Evolutionary conservation across 148 eudicot genomes (phyloP), one percentile per base, ranked within the genome.

Genomic region (Fagopyrum esculentum): DNA sequence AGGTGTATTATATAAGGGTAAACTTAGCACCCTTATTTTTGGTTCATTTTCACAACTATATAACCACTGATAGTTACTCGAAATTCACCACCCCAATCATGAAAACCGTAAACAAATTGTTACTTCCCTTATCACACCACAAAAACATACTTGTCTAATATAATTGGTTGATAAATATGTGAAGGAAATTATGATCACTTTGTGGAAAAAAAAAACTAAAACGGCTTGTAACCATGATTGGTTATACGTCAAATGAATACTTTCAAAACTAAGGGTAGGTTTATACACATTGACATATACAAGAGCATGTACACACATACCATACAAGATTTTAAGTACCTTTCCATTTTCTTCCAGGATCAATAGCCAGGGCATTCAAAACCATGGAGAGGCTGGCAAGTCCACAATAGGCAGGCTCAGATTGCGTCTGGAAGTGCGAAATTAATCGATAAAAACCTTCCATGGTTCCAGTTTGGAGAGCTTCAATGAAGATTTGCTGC

Each of bases 401-500:
- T 78, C 99, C 99, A 81, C 99, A 95, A 75, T 92, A 95, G 8
- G 99, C 99, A 75, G 99, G 99, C 78, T 95, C 99, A 9, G 99
- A 95, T 77, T 95, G 99, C 44, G 99, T 95, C 82, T 95, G 96
- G 78, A 89, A 95, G 81, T 88, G 86, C 29, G 99, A 87, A 46
- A 95, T 89, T 85, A 95, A 85, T 83, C 82, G 90, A 81, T 88
- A 95, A 78, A 95, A 95, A 1, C 92, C 92, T 80, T 90, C 94
- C 90, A 90, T 86, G 9, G 88, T 84, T 71, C 96, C 97, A 68
- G 77, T 80, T 74, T 83, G 81, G 75, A 92, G 80, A 75, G 99
- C 96, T 85, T 95, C 96, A 48, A 76, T 73, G 79, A 95, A 95
- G 19, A 95, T 89, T 87, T 82, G 83, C 99, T 95, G 90, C 85